A percentile compares a stretch with the other conserved stretches of the same genome.
Evolutionary conservation across 805 yeast genomes (phyloP).

Genomic region (Nakazawaea ambrosiae): DNA sequence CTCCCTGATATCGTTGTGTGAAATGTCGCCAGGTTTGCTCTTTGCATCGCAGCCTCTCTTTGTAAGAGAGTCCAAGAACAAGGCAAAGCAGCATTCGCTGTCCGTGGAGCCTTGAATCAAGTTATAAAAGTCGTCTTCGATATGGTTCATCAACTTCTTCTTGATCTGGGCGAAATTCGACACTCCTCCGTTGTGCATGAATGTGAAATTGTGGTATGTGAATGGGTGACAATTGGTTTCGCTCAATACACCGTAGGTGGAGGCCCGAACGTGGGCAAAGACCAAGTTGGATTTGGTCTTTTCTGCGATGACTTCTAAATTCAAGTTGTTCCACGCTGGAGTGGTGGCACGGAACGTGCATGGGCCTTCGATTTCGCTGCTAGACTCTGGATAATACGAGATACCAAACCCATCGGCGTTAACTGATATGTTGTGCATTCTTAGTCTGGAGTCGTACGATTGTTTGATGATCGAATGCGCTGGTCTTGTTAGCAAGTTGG

Average conservation of each 20-base stretch:
- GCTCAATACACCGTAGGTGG: constrained; percentile 88
- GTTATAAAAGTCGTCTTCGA: constrained; percentile 74
- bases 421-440: constrained; percentile 88
- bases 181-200: constrained; percentile 96
- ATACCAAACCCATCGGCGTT: constrained; percentile 99
- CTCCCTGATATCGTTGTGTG: constrained; percentile 50
- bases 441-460: constrained; percentile 81
- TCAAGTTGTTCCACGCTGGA: constrained; percentile 97
- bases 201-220: constrained; percentile 77
- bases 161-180: constrained; percentile 69
- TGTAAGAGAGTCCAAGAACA: constrained; percentile 70
- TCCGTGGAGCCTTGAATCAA: constrained; percentile 91
- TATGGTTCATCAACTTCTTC: constrained; percentile 59
- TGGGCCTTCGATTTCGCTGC: constrained; percentile 56
- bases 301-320: constrained; percentile 76
- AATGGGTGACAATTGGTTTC: constrained; percentile 98
- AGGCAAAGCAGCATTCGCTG: constrained; percentile 90
- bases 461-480: constrained; percentile 97
- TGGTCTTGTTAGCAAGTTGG: constrained; percentile 85
- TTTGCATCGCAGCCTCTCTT: constrained; percentile 72
- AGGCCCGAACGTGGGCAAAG: constrained; percentile 94
- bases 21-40: constrained; percentile 35
- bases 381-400: constrained; percentile 78
- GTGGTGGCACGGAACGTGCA: constrained; percentile 94
- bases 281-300: constrained; percentile 80